A percentile compares a stretch with the other conserved stretches of the same genome.
Evolutionary conservation across 106 monocot species (phyloP).

Genomic region (Ottelia alismoides): DNA sequence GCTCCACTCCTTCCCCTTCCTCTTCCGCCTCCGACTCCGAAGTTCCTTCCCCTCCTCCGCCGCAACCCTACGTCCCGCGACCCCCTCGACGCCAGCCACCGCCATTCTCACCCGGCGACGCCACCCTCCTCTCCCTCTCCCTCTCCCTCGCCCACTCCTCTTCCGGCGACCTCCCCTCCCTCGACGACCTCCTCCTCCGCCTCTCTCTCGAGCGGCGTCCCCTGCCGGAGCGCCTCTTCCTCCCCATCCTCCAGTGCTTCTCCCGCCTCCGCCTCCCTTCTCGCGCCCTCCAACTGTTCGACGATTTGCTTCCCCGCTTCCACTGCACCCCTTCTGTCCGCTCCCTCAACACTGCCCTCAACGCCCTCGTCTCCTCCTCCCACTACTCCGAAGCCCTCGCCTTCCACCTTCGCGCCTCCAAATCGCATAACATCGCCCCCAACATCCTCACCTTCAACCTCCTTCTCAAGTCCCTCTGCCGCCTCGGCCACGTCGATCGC

Average conservation of each 20-base stretch:
- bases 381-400: slow-evolving; percentile 11
- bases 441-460: slow-evolving; percentile 54
- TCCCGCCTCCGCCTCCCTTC: slow-evolving; percentile 17
- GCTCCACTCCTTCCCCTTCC: no score
- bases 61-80: no score
- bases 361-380: slow-evolving; percentile 20
- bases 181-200: slow-evolving; percentile 27
- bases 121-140: slow-evolving; percentile 54
- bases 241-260: slow-evolving; percentile 35
- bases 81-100: slow-evolving; percentile 14
- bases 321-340: slow-evolving; percentile 25
- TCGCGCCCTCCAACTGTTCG: slow-evolving; percentile 58
- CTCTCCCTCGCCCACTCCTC: slow-evolving; percentile 25
- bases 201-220: slow-evolving; percentile 23
- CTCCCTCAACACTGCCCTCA: slow-evolving; percentile 45
- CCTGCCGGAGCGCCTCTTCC: slow-evolving; percentile 40
- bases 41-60: no score
- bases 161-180: slow-evolving; percentile 20
- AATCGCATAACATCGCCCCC: slow-evolving; percentile 7
- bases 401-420: slow-evolving; percentile 28
- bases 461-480: slow-evolving; percentile 31
- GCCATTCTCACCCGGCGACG: slow-evolving; percentile 41
- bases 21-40: no score
- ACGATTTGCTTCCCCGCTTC: slow-evolving; percentile 29
- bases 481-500: slow-evolving; percentile 8